These are phyloP conservation scores for Pyrus pyrifolia DNA, from an alignment of 306 rosid genomes.

Conservation along the genomic window DNA sequence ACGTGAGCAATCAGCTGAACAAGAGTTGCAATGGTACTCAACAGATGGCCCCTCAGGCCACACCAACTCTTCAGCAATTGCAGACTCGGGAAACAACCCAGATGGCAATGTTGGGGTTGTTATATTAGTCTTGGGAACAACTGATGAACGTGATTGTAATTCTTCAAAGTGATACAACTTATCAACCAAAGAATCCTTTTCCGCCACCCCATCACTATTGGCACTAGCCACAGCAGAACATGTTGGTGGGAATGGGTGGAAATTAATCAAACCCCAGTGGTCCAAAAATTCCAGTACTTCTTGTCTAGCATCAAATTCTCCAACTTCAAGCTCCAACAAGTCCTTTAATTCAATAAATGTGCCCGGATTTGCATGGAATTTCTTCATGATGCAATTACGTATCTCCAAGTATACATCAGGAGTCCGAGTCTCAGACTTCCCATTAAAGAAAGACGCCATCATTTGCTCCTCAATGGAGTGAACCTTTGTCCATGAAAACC, in stretches of 20 bases:
- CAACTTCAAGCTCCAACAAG: conserved; percentile 65
- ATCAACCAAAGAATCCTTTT: conserved; percentile 52
- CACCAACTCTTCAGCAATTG: conserved; percentile 67
- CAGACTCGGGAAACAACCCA: conserved; percentile 70
- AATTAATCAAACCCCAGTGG: conserved; percentile 91
- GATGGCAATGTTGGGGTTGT: conserved; percentile 46
- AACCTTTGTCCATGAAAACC: conserved; percentile 75
- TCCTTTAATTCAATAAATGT: conserved; percentile 58
- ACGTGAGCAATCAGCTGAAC: conserved; percentile 95
- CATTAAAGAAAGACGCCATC: conserved; percentile 69
- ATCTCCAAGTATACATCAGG: conserved; percentile 65
- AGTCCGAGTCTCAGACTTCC: conserved; percentile 50
- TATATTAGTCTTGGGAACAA: conserved; percentile 44
- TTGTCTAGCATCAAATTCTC: conserved; percentile 66
- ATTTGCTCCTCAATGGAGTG: conserved; percentile 68
- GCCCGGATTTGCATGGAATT: conserved; percentile 52
- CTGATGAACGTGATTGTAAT: conserved; percentile 34
- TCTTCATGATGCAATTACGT: conserved; percentile 73
- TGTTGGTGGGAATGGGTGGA: conserved; percentile 64
- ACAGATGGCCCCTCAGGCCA: conserved; percentile 78
- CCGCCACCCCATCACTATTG: conserved; percentile 32
- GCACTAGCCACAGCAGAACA: conserved; percentile 34
- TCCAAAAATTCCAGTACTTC: conserved; percentile 85
- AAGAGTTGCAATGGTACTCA: conserved; percentile 96
- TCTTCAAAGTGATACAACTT: conserved; percentile 76